phyloP scores from a whole-genome alignment of 352 stramenopile genomes.

The Elongisporangium prolatum region DNA sequence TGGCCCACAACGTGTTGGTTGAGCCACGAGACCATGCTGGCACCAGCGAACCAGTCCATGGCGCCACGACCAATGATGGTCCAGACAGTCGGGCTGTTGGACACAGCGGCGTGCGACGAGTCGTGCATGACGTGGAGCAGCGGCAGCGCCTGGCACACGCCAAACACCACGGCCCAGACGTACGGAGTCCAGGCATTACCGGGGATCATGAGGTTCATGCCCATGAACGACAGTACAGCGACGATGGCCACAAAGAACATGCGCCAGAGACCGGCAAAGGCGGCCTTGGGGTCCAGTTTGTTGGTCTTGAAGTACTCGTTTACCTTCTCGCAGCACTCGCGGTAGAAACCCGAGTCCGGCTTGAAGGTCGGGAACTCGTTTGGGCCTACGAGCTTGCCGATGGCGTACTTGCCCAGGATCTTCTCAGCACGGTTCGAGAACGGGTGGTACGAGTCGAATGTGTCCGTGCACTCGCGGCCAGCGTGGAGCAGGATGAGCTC shows the following conservation, averaged over 20 bases:
- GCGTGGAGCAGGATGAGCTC: slow-evolving; percentile 81
- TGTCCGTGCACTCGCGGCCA: slow-evolving; percentile 82
- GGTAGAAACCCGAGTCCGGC: slow-evolving; percentile 90
- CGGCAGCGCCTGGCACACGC: slow-evolving; percentile 84
- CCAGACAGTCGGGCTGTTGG: slow-evolving; percentile 72
- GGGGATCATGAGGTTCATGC: slow-evolving; percentile 68
- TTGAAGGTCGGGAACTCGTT: slow-evolving; percentile 90
- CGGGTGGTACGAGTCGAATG: slow-evolving; percentile 90
- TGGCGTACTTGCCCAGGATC: slow-evolving; percentile 79
- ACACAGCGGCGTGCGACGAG: slow-evolving; percentile 87
- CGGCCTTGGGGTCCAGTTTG: slow-evolving; percentile 84
- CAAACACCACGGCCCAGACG: slow-evolving; percentile 76
- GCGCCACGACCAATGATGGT: slow-evolving; percentile 67
- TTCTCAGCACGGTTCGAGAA: slow-evolving; percentile 83
- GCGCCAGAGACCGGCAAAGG: slow-evolving; percentile 78
- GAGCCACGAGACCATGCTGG: slow-evolving; percentile 92
- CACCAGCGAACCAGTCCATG: slow-evolving; percentile 90
- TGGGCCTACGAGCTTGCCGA: slow-evolving; percentile 71
- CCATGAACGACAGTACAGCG: slow-evolving; percentile 60
- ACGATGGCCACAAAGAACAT: slow-evolving; percentile 79
- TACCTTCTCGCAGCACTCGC: slow-evolving; percentile 78
- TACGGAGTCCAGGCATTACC: slow-evolving; percentile 61
- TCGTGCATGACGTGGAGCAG: slow-evolving; percentile 93
- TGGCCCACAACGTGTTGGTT: slow-evolving; percentile 95
- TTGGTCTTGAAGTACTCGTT: slow-evolving; percentile 87